A percentile compares a stretch with the other conserved stretches of the same genome.
These are phyloP conservation scores for Linum trigynum DNA, from an alignment of 345 rosid genomes.

Conservation along the genomic window DNA sequence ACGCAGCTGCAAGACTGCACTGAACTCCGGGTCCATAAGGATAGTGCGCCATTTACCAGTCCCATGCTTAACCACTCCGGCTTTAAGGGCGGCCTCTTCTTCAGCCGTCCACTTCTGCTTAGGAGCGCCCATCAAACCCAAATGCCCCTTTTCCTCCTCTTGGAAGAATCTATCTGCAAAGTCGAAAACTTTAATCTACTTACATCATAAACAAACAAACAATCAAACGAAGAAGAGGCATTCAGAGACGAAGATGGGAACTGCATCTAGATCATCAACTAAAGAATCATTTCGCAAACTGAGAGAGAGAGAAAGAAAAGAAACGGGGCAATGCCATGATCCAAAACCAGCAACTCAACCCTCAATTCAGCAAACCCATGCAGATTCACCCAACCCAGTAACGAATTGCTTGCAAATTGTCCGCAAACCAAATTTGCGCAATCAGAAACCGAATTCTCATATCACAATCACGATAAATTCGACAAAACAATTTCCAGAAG, in stretches of 20 bases:
- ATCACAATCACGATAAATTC: neutral
- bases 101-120: conserved; percentile 32
- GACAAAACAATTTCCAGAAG: neutral
- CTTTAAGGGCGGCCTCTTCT: conserved; percentile 32
- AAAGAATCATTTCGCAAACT: too few relatives aligned
- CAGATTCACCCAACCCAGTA: too few relatives aligned
- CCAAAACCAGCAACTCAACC: too few relatives aligned
- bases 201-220: neutral
- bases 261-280: too few relatives aligned
- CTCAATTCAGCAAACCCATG: too few relatives aligned
- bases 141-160: neutral
- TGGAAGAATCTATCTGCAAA: neutral
- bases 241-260: neutral
- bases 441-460: neutral
- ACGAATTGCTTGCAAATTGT: too few relatives aligned
- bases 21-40: conserved; percentile 26
- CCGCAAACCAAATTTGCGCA: neutral
- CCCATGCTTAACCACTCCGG: conserved; percentile 30
- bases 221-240: neutral
- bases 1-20: conserved; percentile 15
- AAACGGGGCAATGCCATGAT: too few relatives aligned
- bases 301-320: too few relatives aligned
- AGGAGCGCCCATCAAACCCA: conserved; percentile 23
- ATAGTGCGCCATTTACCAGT: conserved; percentile 29
- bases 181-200: neutral